phyloP scores from a whole-genome alignment of 164 flowering plant species.

The Vitis rupestris region DNA sequence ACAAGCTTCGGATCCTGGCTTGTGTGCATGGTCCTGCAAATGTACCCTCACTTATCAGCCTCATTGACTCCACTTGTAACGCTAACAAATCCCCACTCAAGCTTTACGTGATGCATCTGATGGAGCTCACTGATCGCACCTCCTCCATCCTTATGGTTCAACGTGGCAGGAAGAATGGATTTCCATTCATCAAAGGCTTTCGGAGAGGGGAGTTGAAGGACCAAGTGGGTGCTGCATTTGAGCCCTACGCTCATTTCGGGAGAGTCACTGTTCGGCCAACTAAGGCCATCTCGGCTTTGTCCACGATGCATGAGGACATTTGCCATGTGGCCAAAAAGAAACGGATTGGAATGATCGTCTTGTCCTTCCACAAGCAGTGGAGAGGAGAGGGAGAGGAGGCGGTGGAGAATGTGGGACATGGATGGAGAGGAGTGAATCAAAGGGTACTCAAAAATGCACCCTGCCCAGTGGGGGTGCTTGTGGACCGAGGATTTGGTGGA shows the following conservation, averaged over 20 bases:
- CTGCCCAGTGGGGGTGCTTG: conserved; percentile 61
- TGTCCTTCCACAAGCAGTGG: conserved; percentile 67
- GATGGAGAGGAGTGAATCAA: conserved; percentile 56
- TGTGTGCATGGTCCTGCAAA: conserved; percentile 55
- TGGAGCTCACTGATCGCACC: conserved; percentile 65
- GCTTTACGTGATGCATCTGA: conserved; percentile 56
- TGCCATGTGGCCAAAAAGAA: conserved; percentile 59
- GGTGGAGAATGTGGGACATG: conserved; percentile 42
- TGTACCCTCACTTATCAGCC: conserved; percentile 46
- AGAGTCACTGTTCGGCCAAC: conserved; percentile 46
- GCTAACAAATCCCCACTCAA: conserved; percentile 28
- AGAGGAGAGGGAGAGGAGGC: conserved; percentile 24
- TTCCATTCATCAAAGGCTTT: conserved; percentile 35
- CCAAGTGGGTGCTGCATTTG: conserved; percentile 27
- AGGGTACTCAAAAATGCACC: conserved; percentile 51
- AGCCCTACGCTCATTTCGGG: conserved; percentile 35
- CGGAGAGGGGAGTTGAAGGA: conserved; percentile 22
- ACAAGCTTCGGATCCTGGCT: conserved; percentile 52
- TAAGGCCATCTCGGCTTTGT: conserved; percentile 52
- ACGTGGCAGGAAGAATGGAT: conserved; percentile 45
- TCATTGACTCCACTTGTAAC: conserved; percentile 46
- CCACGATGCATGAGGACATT: conserved; percentile 75
- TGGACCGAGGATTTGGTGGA: conserved; percentile 57
- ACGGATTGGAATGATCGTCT: conserved; percentile 44
- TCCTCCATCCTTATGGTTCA: conserved; percentile 64